These are phyloP conservation scores for Debaryomycetaceae sp. DNA, from an alignment of 1,139 yeast genomes.

Conservation along the genomic window DNA sequence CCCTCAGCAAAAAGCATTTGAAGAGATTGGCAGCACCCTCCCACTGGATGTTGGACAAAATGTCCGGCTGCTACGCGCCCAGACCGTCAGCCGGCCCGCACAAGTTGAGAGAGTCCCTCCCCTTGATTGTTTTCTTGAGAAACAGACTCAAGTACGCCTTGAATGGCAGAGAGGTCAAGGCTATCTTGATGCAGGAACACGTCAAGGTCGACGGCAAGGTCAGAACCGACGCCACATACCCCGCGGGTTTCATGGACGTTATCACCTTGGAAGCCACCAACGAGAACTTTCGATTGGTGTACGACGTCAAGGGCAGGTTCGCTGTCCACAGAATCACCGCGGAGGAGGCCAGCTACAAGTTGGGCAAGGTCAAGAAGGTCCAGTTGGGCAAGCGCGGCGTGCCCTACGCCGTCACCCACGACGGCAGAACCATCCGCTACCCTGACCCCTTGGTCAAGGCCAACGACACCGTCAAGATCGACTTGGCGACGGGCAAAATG, in stretches of 20 bases:
- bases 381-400: conserved; percentile 97
- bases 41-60: conserved; percentile 99
- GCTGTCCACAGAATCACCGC: conserved; percentile 99
- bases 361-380: conserved; percentile 95
- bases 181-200: conserved; percentile 98
- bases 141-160: conserved; percentile 99
- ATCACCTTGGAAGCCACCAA: conserved; percentile 94
- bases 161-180: conserved; percentile 99
- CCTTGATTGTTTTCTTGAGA: conserved; percentile 95
- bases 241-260: conserved; percentile 99
- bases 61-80: conserved; percentile 99
- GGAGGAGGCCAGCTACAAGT: conserved; percentile 96
- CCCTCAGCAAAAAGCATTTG: conserved; percentile 77
- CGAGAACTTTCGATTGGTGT: conserved; percentile 97
- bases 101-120: conserved; percentile 98
- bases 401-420: conserved; percentile 98
- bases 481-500: conserved; percentile 91
- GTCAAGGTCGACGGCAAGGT: conserved; percentile 99
- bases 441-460: conserved; percentile 96
- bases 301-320: conserved; percentile 97
- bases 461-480: conserved; percentile 95
- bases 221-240: conserved; percentile 97
- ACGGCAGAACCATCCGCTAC: conserved; percentile 99
- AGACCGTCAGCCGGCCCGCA: conserved; percentile 99
- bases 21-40: conserved; percentile 99